phyloP scores from a whole-genome alignment of 164 flowering plant genomes.

The Vitis rotundifolia region DNA sequence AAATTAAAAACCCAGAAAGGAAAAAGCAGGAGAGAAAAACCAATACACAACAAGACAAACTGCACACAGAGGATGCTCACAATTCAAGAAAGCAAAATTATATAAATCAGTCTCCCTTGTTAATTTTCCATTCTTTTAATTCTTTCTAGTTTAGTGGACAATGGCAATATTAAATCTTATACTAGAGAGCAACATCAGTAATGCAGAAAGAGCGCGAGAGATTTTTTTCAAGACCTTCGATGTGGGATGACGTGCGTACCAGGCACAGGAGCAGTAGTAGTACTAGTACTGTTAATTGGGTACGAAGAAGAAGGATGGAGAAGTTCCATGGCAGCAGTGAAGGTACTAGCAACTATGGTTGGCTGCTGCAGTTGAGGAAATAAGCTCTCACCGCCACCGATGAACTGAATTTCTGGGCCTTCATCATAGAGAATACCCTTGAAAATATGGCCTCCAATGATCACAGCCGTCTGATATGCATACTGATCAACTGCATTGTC shows the following conservation, averaged over 20 bases:
- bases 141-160: not conserved
- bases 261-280: constrained; percentile 9
- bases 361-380: constrained; percentile 1
- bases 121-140: not conserved
- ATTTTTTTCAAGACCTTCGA: constrained; percentile 10
- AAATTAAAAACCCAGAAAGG: not conserved
- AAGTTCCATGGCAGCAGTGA: not conserved
- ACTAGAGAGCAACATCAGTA: not conserved
- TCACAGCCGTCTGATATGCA: constrained; percentile 53
- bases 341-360: not conserved
- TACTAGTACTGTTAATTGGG: constrained; percentile 1
- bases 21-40: not conserved
- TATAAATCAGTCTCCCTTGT: not conserved
- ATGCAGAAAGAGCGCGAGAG: not conserved
- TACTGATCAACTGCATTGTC: constrained; percentile 33
- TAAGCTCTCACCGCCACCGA: constrained; percentile 6
- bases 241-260: constrained; percentile 29
- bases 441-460: constrained; percentile 50
- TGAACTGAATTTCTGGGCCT: constrained; percentile 26
- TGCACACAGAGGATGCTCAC: constrained; percentile 1
- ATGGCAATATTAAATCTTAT: not conserved
- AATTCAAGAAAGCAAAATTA: constrained; percentile 1
- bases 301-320: constrained; percentile 11
- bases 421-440: constrained; percentile 57
- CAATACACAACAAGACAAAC: constrained; percentile 16